These are phyloP conservation scores for Hirsutella thompsonii DNA, from an alignment of 2,329 filamentous ascomycete genomes.

Conservation along the genomic window DNA sequence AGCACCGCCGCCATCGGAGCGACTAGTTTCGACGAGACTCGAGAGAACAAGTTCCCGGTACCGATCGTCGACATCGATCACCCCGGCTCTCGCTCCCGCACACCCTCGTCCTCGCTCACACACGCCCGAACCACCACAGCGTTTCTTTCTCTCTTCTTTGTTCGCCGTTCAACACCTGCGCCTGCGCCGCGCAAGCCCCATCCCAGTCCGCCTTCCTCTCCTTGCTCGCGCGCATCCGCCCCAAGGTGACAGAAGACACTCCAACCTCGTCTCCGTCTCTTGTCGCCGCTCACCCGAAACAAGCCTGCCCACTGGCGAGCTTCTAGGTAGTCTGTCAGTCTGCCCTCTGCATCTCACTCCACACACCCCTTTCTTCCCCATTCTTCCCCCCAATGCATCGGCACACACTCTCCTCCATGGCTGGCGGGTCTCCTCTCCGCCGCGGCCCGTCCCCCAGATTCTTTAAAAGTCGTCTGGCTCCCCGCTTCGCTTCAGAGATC, in stretches of 20 bases:
- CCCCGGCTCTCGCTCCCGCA: neutral
- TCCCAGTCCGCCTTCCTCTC: neutral
- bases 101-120: neutral
- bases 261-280: no score
- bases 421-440: constrained; percentile 5
- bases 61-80: neutral
- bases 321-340: constrained; percentile 2
- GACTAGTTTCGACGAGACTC: neutral
- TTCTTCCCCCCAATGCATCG: constrained; percentile 8
- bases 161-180: no score
- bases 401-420: constrained; percentile 6
- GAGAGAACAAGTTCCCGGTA: neutral
- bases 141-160: no score
- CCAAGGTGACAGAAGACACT: no score
- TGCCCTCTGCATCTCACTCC: constrained; percentile 3
- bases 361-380: constrained; percentile 3
- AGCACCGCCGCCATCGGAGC: neutral
- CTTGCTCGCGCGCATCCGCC: neutral
- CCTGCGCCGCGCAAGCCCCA: neutral
- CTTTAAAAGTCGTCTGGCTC: constrained; percentile 6
- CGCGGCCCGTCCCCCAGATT: constrained; percentile 6
- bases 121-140: no score
- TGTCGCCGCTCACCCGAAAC: no score
- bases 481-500: constrained; percentile 1
- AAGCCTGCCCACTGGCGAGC: neutral